A percentile compares a stretch with the other conserved stretches of the same genome.
phyloP scores from a whole-genome alignment of 2,329 filamentous ascomycete species.

The Apiospora koreana region DNA sequence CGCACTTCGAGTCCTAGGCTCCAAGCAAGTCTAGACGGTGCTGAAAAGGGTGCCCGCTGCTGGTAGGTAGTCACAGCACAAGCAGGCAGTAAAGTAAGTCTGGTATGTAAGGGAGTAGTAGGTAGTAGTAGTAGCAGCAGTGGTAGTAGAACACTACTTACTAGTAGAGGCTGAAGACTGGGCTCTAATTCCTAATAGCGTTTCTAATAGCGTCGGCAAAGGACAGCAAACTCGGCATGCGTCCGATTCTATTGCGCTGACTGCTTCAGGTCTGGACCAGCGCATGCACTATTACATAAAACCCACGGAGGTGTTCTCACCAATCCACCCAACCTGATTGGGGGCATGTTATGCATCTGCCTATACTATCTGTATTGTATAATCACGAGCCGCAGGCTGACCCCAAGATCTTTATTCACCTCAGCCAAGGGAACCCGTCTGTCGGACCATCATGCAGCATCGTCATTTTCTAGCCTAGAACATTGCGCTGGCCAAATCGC shows the following conservation, averaged over 20 bases:
- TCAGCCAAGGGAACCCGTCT: background rate
- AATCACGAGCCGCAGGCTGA: background rate
- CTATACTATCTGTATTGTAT: background rate
- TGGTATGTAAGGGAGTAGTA: no score
- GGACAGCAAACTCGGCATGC: background rate
- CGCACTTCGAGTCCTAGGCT: no score
- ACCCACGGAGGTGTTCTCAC: background rate
- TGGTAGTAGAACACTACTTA: no score
- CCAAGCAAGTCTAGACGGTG: no score
- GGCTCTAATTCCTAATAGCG: background rate
- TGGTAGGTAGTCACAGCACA: background rate
- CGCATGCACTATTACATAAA: background rate
- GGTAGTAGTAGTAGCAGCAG: no score
- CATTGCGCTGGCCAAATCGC: background rate
- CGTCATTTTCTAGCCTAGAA: background rate
- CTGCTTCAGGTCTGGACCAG: background rate
- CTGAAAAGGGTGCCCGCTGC: background rate
- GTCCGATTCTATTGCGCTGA: background rate
- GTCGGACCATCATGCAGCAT: background rate
- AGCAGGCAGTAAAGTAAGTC: no score
- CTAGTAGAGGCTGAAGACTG: background rate
- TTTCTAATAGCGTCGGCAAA: background rate
- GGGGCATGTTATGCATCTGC: background rate
- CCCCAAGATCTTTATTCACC: background rate
- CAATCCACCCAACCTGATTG: background rate